Conservation (phyloP, 2,329 filamentous ascomycete genomes). For the Claviceps pusilla region DNA sequence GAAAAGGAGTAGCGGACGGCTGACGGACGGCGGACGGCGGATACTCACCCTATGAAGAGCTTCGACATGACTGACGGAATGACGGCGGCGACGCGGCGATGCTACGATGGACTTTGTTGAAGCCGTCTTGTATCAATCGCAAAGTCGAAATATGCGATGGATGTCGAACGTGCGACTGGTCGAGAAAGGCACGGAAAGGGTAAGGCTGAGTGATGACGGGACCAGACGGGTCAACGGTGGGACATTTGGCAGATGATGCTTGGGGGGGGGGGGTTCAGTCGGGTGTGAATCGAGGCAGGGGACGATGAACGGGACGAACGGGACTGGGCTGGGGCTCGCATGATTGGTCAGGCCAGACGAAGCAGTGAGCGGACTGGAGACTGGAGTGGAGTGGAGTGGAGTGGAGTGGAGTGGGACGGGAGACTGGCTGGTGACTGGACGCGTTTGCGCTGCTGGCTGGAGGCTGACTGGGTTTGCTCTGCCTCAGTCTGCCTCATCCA, state of each 20-base stretch:
- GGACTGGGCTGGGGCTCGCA: too few species aligned
- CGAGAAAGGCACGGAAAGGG: background rate
- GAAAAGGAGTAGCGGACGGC: background rate
- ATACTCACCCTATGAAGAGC: slow-evolving; percentile 76
- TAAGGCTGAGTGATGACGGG: background rate
- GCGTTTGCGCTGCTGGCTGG: background rate
- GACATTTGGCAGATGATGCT: slow-evolving; percentile 3
- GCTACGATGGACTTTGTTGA: background rate
- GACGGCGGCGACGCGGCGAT: slow-evolving; percentile 3
- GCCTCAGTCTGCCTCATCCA: too few species aligned
- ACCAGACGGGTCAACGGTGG: background rate
- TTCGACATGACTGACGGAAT: slow-evolving; percentile 56
- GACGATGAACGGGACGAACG: background rate
- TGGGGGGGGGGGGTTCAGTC: background rate
- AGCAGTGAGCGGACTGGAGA: too few species aligned
- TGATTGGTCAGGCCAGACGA: background rate
- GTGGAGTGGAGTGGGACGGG: too few species aligned
- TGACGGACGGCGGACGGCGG: background rate
- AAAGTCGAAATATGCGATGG: background rate
- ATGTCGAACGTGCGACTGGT: background rate
- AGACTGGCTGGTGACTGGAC: too few species aligned
- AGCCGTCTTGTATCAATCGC: background rate
- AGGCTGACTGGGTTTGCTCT: background rate
- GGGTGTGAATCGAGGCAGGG: slow-evolving; percentile 2
- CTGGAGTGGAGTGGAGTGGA: too few species aligned